A percentile compares a stretch with the other conserved stretches of the same genome.
Conservation (phyloP, 495 filamentous ascomycete genomes). For the Penicillium ochrochloron region DNA sequence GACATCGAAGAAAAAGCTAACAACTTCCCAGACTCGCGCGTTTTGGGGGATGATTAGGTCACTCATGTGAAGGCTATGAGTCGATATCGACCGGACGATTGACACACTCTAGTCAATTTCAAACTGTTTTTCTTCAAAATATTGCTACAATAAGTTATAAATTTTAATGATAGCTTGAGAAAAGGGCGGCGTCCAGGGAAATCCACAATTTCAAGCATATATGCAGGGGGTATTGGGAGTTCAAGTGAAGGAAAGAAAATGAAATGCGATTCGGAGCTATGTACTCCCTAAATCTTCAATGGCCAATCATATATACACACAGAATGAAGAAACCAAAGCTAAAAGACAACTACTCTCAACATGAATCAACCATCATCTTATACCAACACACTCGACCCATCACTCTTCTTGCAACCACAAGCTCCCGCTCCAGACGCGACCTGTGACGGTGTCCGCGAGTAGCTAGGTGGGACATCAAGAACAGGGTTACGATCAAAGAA, state of each 20-base stretch:
- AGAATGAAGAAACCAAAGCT: neutral
- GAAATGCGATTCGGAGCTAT: no score
- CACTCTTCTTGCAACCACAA: slow-evolving; percentile 48
- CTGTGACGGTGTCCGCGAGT: slow-evolving; percentile 72
- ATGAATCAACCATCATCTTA: neutral
- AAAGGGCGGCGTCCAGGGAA: neutral
- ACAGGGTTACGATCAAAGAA: slow-evolving; percentile 89
- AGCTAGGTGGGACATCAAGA: slow-evolving; percentile 85
- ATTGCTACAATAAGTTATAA: no score
- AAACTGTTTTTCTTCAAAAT: no score
- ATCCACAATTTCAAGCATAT: neutral
- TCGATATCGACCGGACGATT: no score
- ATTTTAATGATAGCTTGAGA: no score
- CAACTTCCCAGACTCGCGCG: neutral
- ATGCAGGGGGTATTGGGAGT: no score
- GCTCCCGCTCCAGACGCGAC: slow-evolving; percentile 54
- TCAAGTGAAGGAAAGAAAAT: no score
- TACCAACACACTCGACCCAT: slow-evolving; percentile 50
- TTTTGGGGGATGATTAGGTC: neutral
- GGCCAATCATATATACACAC: neutral
- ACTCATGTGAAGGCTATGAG: no score
- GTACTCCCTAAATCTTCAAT: neutral
- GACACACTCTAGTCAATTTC: no score
- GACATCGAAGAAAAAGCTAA: neutral
- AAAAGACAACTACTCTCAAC: neutral